Conservation (phyloP, 1,139 yeast genomes). For the Candida tropicalis region DNA sequence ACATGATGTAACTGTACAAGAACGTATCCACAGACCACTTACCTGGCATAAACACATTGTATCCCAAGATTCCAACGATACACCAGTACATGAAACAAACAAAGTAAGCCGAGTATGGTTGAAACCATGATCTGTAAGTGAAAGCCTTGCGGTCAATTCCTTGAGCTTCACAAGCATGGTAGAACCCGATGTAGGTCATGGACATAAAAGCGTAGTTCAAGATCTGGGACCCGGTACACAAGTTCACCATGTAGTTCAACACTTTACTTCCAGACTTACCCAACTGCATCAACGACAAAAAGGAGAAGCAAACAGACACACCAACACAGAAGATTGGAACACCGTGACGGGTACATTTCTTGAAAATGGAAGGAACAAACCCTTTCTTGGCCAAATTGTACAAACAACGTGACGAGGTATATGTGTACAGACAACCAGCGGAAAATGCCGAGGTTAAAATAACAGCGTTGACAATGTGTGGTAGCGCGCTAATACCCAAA, state of each 20-base stretch:
- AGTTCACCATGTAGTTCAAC: constrained; percentile 30
- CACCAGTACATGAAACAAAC: constrained; percentile 34
- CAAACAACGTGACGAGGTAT: constrained; percentile 46
- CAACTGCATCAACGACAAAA: constrained; percentile 31
- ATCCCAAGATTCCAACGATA: constrained; percentile 44
- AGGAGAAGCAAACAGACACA: constrained; percentile 27
- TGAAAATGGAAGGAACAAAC: constrained; percentile 40
- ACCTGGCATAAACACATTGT: constrained; percentile 40
- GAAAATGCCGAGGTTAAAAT: constrained; percentile 70
- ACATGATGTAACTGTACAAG: constrained; percentile 43
- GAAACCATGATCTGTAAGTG: constrained; percentile 33
- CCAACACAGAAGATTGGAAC: constrained; percentile 29
- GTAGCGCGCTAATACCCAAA: constrained; percentile 61
- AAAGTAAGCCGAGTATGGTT: constrained; percentile 36
- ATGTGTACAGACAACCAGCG: constrained; percentile 48
- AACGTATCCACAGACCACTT: constrained; percentile 36
- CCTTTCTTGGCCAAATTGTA: constrained; percentile 44
- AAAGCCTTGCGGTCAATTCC: constrained; percentile 37
- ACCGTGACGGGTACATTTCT: constrained; percentile 31
- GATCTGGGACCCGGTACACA: constrained; percentile 28
- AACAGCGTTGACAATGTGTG: constrained; percentile 69
- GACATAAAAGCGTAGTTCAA: constrained; percentile 34
- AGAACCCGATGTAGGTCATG: constrained; percentile 28
- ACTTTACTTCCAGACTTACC: constrained; percentile 26
- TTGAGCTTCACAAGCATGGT: constrained; percentile 33